phyloP scores from a whole-genome alignment of 495 filamentous ascomycete genomes.

The Aspergillus nanangensis region DNA sequence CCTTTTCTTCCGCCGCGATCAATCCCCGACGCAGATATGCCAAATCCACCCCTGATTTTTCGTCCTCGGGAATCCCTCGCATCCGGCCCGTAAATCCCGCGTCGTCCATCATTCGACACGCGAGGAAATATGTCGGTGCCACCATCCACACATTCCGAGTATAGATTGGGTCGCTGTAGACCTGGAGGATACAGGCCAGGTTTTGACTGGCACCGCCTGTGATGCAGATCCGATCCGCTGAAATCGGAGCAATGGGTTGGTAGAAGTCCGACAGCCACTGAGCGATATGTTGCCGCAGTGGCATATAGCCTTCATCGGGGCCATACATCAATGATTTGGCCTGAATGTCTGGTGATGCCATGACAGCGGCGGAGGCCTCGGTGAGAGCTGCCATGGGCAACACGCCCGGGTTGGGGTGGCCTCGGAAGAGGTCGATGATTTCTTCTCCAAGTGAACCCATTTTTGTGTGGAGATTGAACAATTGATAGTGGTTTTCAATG shows the following conservation, averaged over 20 bases:
- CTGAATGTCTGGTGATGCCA: constrained; percentile 47
- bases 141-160: constrained; percentile 63
- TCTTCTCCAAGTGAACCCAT: too few relatives aligned
- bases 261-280: constrained; percentile 59
- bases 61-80: constrained; percentile 59
- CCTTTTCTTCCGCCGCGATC: not conserved
- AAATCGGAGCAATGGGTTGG: constrained; percentile 9
- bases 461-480: too few relatives aligned
- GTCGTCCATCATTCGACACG: constrained; percentile 64
- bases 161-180: constrained; percentile 60
- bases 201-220: constrained; percentile 64
- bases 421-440: constrained; percentile 58
- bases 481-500: too few relatives aligned
- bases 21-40: not conserved
- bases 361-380: constrained; percentile 42
- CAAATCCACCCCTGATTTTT: constrained; percentile 58
- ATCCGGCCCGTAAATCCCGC: constrained; percentile 48
- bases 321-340: constrained; percentile 60
- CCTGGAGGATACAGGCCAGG: constrained; percentile 53
- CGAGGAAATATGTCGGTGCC: constrained; percentile 65
- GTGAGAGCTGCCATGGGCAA: constrained; percentile 53
- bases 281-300: constrained; percentile 54
- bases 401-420: constrained; percentile 58
- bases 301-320: constrained; percentile 61
- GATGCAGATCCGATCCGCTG: constrained; percentile 53